These are phyloP conservation scores for Syncephalastrum monosporum DNA, from an alignment of 371 early-diverging fungal genomes.

Conservation along the genomic window DNA sequence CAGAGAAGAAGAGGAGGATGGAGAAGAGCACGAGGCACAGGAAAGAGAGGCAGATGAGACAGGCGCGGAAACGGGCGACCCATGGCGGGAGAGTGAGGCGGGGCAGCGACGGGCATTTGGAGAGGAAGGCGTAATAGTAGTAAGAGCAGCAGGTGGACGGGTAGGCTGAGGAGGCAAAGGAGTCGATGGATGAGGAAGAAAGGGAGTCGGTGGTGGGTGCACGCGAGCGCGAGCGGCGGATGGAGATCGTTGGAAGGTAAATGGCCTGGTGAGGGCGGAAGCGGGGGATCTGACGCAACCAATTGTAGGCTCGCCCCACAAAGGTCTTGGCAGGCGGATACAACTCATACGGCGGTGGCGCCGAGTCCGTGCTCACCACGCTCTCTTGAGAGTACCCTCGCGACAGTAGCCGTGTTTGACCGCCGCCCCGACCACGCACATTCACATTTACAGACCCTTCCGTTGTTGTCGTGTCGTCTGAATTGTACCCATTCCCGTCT, in stretches of 20 bases:
- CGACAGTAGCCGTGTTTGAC: conserved; percentile 8
- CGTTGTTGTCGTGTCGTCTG: too few species aligned
- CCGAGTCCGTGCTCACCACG: conserved; percentile 40
- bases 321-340: conserved; percentile 48
- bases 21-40: conserved; percentile 28
- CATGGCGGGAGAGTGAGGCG: conserved; percentile 25
- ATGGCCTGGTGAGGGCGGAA: conserved; percentile 42
- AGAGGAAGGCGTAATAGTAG: conserved; percentile 17
- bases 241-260: conserved; percentile 34
- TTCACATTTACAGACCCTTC: too few species aligned
- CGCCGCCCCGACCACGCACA: too few species aligned
- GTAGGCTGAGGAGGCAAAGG: conserved; percentile 25
- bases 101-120: conserved; percentile 22
- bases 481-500: too few species aligned
- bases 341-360: conserved; percentile 49
- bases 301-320: conserved; percentile 41
- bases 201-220: conserved; percentile 10
- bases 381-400: conserved; percentile 34
- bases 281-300: conserved; percentile 45
- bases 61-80: conserved; percentile 27
- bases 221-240: conserved; percentile 9
- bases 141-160: conserved; percentile 28
- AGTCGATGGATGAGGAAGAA: conserved; percentile 20
- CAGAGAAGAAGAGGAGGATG: conserved; percentile 37
- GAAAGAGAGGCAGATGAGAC: conserved; percentile 29